Base-by-base conservation (phyloP, 306 rosid genomes). In the Malus orientalis region DNA sequence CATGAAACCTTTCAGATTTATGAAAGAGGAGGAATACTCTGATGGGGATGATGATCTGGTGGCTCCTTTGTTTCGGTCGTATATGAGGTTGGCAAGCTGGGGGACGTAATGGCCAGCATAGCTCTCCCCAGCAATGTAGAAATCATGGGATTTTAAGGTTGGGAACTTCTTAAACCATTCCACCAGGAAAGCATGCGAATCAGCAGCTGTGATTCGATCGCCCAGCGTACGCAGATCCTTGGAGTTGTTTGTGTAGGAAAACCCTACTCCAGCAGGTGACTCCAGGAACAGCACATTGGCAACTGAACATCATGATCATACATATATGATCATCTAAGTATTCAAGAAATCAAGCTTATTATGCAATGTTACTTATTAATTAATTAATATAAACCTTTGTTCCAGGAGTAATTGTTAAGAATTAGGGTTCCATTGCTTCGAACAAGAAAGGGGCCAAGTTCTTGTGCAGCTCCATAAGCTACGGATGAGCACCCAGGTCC, bases 401-500 rank as follows among this genome's bases (percentile, higher is more conserved):
- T 90, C 93, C 93, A 90, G 19, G 96, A 86, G 68, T 76, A 88
- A 4, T 80, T 54, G 84, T 90, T 85, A 12, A 85, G 72, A 58
- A 29, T 58, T 19, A 90, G 78, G 11, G 29, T 40, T 15, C 81
- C 84, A 25, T 82, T 78, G 66, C 19, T 75, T 15, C 78, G 36
- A 42, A 91, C 85, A 25, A 82, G 87, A 80, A 91, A 91, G 55
- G 97, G 94, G 20, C 97, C 97, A 42, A 91, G 81, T 78, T 91
- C 97, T 73, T 81, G 86, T n/a, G 90, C 88, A 64, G 97, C 97
- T 75, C 97, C 92, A 69, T 71, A 84, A 0, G 82, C 94, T 51
- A 91, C 33, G 5, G 94, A 91, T 0, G 94, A 91, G 75, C 94
- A 88, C 4, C 97, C 97, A 51, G 94, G 97, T 79, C 97, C 97